Evolutionary conservation across 2,329 filamentous ascomycete genomes (phyloP), one percentile per base, ranked within the genome.

Genomic region (Fusarium sp.): DNA sequence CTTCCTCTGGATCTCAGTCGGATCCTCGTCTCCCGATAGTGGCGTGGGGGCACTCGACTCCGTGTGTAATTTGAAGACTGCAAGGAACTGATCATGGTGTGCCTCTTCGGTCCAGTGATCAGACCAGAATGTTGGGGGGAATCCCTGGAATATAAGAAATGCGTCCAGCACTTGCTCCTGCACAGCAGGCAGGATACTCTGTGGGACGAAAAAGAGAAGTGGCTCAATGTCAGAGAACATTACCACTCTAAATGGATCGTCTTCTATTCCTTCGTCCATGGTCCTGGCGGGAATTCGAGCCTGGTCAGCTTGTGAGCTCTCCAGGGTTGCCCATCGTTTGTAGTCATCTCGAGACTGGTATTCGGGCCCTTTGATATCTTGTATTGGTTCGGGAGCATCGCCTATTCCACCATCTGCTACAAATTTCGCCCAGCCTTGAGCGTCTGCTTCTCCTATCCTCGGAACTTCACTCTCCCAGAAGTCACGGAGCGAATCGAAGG

Each of bases 391-490:
- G 4, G 85, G 84, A 5, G 83, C 77, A 37, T 87, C 84, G 21
- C 78, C 79, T 63, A 79, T 66, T 19, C 77, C 81, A 4, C 66
- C 78, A 21, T 74, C 77, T n/a, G 80, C 76, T 19, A 83, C 80
- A 72, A 86, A 90, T n/a, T 83, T 77, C 4, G 77, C 79, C 94
- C 94, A 98, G 2, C 94, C 94, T 68, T 86, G 84, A 6, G 94
- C 91, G 4, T 84, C 85, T 2, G 82, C 77, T 74, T 98, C 95
- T 15, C 95, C 95, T 60, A 97, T 87, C 10, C 95, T 89, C 1
- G 92, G 85, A 1, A 90, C 86, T 78, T 98, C 95, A 63, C 90
- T 93, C 66, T 97, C 94, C 96, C 96, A 98, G 71, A 96, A 97
- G 5, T 91, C 86, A 52, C 88, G 84, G 69, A 97, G 93, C 0